Base-by-base conservation (phyloP, 805 yeast genomes). In the Spathaspora sp. region DNA sequence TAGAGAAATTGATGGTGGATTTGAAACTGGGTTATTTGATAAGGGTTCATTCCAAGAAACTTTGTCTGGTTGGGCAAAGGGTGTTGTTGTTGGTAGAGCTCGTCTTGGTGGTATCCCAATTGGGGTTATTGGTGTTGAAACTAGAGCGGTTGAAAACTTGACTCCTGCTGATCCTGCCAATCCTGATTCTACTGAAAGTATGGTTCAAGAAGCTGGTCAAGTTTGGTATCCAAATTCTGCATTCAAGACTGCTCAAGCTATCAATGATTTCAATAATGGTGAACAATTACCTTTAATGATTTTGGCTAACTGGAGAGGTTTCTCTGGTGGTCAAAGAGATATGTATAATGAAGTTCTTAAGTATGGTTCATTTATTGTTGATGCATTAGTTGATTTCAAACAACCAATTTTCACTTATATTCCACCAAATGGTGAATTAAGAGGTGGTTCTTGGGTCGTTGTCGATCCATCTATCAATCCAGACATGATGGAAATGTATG, bases 381-480 rank as follows among this genome's bases (percentile, higher is more conserved):
- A 94, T 69, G 97, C 99, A 12, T 80, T 94, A 55, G 96, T 90
- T 59, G 97, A 85, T 62, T 94, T 86, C 82, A 89, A 89, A 69
- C 99, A 94, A 73, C 99, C 99, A 54, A 87, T 94, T 59, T 86
- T 94, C 75, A 90, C 94, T 23, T 94, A 94, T 73, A 93, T 94
- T 69, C 99, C 99, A 49, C 99, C 99, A 53, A 83, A 87, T 59
- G 99, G 98, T 70, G 99, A 94, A 74, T 81, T 94, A 60, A 88
- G 99, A 82, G 99, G 99, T 78, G 99, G 99, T 69, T 93, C 99
- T 23, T 94, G 99, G 99, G 99, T 96, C 51, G 99, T 94, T 60
- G 97, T 94, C 67, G 99, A 94, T 73, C 97, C 99, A 57, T 89
- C 97, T 48, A 94, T 94, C 76, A 94, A 96, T 72, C 72, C 87